Percentiles rank a stretch among this genome's conserved stretches.
These are phyloP conservation scores for Hermanozyma aechmeae DNA, from an alignment of 805 yeast genomes.

Conservation along the genomic window DNA sequence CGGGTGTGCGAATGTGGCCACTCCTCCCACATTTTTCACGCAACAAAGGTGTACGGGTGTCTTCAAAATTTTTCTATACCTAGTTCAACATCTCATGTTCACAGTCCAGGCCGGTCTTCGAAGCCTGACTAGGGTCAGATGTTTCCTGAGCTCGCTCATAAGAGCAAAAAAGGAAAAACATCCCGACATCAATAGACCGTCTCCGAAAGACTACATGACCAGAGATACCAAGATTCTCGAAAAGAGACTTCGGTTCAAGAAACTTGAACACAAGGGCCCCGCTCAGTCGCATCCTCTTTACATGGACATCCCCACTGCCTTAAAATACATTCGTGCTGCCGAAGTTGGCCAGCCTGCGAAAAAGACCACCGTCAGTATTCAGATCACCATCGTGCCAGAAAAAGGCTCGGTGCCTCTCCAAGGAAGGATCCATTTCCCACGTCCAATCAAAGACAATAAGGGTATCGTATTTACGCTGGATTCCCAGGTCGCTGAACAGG, in stretches of 20 bases:
- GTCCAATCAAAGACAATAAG: constrained; percentile 55
- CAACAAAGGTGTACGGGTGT: not conserved
- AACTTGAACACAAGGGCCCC: constrained; percentile 14
- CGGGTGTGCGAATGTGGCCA: no score
- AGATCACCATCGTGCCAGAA: constrained; percentile 59
- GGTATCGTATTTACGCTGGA: constrained; percentile 62
- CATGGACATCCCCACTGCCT: constrained; percentile 64
- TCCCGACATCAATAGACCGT: constrained; percentile 8
- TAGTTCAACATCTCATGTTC: not conserved
- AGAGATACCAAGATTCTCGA: constrained; percentile 9
- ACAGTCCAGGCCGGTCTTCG: no score
- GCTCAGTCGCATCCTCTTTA: constrained; percentile 48
- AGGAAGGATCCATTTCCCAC: constrained; percentile 68
- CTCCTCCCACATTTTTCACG: no score
- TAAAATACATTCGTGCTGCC: constrained; percentile 75
- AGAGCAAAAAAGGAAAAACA: no score
- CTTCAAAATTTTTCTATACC: not conserved
- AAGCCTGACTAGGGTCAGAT: no score
- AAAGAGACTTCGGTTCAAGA: constrained; percentile 6
- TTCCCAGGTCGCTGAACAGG: constrained; percentile 41
- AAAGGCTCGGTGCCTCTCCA: constrained; percentile 68
- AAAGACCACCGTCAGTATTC: constrained; percentile 56
- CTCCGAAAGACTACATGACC: constrained; percentile 8
- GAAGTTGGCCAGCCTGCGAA: constrained; percentile 77
- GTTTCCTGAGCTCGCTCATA: no score